A percentile compares a stretch with the other conserved stretches of the same genome.
phyloP scores from a whole-genome alignment of 2,329 filamentous ascomycete genomes.

The Periconia macrospinosa region DNA sequence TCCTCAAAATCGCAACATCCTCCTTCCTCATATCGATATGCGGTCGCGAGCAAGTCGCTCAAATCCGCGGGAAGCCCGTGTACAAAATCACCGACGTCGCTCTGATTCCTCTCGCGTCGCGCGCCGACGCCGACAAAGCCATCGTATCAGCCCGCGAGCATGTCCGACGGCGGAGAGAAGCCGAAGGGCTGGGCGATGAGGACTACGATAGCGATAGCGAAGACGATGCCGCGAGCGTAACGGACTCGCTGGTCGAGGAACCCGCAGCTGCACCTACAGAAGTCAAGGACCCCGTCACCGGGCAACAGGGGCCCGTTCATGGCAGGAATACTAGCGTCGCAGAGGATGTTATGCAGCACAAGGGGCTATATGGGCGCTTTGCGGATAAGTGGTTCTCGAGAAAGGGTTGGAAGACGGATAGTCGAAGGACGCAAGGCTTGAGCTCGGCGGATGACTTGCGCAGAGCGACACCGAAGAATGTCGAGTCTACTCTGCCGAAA shows the following conservation, averaged over 20 bases:
- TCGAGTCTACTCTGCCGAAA: constrained; percentile 30
- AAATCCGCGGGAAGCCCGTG: constrained; percentile 77
- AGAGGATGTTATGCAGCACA: constrained; percentile 82
- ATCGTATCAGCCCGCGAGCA: constrained; percentile 64
- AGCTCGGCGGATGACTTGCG: constrained; percentile 54
- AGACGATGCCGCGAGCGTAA: constrained; percentile 37
- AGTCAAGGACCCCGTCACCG: constrained; percentile 33
- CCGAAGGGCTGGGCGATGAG: constrained; percentile 16
- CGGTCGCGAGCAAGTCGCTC: constrained; percentile 82
- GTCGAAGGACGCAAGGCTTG: constrained; percentile 69
- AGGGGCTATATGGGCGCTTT: constrained; percentile 85
- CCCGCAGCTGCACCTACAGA: constrained; percentile 35
- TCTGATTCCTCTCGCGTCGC: constrained; percentile 82
- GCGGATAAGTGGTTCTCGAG: constrained; percentile 89
- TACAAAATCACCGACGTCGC: constrained; percentile 89
- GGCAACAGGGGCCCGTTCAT: constrained; percentile 19
- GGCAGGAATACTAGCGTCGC: constrained; percentile 63
- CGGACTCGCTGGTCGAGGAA: constrained; percentile 42
- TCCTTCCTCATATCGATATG: constrained; percentile 88
- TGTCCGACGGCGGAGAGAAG: constrained; percentile 41
- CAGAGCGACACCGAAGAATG: constrained; percentile 37
- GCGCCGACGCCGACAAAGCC: constrained; percentile 71
- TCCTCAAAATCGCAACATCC: constrained; percentile 78
- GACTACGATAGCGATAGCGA: constrained; percentile 35
- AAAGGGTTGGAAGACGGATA: constrained; percentile 76